Conservation (phyloP, 768 basidiomycete species). For the Auriscalpium orientale region DNA sequence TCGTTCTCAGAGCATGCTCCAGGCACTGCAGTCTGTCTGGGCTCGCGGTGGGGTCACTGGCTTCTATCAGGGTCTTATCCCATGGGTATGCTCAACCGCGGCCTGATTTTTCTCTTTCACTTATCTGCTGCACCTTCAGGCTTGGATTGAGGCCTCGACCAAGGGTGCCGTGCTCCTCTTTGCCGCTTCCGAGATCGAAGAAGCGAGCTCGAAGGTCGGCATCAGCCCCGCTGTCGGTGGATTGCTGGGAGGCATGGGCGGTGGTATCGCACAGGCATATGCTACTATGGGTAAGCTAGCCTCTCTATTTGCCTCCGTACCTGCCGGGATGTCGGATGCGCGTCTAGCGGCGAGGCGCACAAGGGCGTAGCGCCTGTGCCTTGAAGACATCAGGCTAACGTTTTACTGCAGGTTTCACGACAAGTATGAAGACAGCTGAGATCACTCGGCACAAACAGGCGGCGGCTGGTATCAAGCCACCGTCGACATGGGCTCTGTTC, state of each 20-base stretch:
- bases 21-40: conserved; percentile 85
- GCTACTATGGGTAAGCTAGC: conserved; percentile 92
- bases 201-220: conserved; percentile 52
- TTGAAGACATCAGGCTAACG: background rate
- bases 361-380: background rate
- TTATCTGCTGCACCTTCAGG: conserved; percentile 36
- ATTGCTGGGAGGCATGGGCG: conserved; percentile 93
- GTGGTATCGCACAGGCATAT: conserved; percentile 96
- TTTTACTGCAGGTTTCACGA: conserved; percentile 74
- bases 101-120: background rate
- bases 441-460: conserved; percentile 95
- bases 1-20: conserved; percentile 82
- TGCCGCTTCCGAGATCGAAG: conserved; percentile 92
- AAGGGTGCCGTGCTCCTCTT: conserved; percentile 96
- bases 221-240: conserved; percentile 78
- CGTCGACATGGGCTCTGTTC: conserved; percentile 91
- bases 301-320: background rate
- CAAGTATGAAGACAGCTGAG: conserved; percentile 99
- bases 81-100: conserved; percentile 63
- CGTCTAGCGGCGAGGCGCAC: background rate
- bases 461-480: conserved; percentile 74
- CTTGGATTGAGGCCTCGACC: conserved; percentile 99
- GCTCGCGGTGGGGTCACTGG: conserved; percentile 82
- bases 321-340: background rate
- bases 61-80: conserved; percentile 97